Conservation (phyloP, 164 flowering plant species). For the Macadamia tetraphylla region DNA sequence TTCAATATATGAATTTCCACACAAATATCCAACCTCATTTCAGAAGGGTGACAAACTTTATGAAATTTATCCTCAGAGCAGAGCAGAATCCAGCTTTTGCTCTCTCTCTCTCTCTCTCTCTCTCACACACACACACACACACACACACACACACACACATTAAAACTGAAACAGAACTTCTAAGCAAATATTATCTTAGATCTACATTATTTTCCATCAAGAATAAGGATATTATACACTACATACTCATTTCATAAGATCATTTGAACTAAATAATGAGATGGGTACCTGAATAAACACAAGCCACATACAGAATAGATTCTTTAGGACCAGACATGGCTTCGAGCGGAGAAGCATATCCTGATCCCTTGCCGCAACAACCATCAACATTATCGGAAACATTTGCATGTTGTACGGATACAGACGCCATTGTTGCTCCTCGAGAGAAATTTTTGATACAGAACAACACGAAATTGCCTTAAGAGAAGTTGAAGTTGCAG, state of each 20-base stretch:
- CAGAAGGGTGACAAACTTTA: no score
- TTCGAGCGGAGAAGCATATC: slow-evolving; percentile 74
- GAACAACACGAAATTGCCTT: no score
- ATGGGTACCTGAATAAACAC: slow-evolving; percentile 61
- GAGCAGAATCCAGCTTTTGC: no score
- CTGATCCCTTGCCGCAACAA: slow-evolving; percentile 65
- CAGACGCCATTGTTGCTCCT: neutral
- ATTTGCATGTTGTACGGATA: neutral
- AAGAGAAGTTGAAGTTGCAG: no score
- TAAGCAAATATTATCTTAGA: neutral
- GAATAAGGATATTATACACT: neutral
- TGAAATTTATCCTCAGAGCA: no score
- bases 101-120: no score
- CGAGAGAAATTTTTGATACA: neutral
- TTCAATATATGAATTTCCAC: no score
- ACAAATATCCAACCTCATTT: no score
- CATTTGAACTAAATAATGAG: neutral
- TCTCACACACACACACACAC: no score
- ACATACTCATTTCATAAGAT: neutral
- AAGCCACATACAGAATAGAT: slow-evolving; percentile 66
- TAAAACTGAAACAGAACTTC: neutral
- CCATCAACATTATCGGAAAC: slow-evolving; percentile 7
- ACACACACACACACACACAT: no score
- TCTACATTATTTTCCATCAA: no score
- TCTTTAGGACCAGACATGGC: slow-evolving; percentile 93